Percentiles rank a stretch among this genome's conserved stretches.
phyloP scores from a whole-genome alignment of 2,329 filamentous ascomycete genomes.

The Aspergillus oerlinghausenensis region DNA sequence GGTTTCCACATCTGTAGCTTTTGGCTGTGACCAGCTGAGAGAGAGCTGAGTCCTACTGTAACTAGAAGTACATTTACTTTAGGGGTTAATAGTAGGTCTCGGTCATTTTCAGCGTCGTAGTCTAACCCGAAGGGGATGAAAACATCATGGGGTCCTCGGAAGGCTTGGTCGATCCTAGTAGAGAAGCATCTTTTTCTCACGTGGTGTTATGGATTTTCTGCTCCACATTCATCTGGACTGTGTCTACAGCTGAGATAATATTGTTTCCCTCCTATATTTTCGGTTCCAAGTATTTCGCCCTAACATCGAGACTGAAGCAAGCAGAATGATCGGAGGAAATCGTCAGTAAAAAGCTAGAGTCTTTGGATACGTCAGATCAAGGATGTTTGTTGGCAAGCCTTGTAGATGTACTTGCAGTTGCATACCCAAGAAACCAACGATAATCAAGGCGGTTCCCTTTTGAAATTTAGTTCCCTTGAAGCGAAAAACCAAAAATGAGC shows the following conservation, averaged over 20 bases:
- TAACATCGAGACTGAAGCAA: not conserved
- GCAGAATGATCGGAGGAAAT: not conserved
- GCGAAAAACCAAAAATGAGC: constrained; percentile 16
- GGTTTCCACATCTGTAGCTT: not conserved
- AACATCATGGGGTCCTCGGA: not conserved
- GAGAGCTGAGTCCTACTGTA: not conserved
- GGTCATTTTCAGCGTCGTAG: not conserved
- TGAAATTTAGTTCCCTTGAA: not conserved
- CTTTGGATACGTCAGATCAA: not conserved
- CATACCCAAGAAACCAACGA: not conserved
- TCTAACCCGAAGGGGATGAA: not conserved
- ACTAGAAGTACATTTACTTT: not conserved
- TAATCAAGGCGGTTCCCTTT: no score
- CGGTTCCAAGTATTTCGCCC: not conserved
- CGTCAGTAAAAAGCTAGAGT: not conserved
- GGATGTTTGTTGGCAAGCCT: not conserved
- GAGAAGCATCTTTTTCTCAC: not conserved
- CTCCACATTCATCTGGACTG: not conserved
- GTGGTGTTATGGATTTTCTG: not conserved
- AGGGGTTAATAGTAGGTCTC: not conserved
- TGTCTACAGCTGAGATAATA: not conserved
- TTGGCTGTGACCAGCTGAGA: not conserved
- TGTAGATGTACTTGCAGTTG: not conserved
- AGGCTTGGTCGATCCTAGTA: not conserved
- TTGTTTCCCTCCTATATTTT: not conserved